A percentile compares a stretch with the other conserved stretches of the same genome.
Evolutionary conservation across 2,329 filamentous ascomycete genomes (phyloP).

Genomic region (Curvularia lunata): DNA sequence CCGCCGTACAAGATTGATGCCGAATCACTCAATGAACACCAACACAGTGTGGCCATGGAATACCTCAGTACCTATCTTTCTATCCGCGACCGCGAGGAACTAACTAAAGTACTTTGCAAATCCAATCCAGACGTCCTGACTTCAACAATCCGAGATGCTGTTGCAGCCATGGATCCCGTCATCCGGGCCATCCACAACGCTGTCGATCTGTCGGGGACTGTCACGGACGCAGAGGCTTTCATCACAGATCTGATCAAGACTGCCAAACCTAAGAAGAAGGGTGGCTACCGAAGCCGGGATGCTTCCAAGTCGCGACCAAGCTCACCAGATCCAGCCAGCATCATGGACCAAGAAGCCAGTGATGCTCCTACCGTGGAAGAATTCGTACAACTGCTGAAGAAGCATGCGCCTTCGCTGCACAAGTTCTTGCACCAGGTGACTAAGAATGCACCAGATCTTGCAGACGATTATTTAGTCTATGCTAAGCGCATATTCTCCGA

Average conservation of each 20-base stretch:
- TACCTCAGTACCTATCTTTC: slow-evolving; percentile 75
- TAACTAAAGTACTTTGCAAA: slow-evolving; percentile 70
- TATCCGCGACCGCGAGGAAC: slow-evolving; percentile 74
- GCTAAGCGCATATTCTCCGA: slow-evolving; percentile 63
- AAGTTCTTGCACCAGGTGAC: slow-evolving; percentile 74
- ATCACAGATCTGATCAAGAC: slow-evolving; percentile 72
- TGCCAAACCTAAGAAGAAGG: slow-evolving; percentile 49
- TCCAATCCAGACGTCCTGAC: slow-evolving; percentile 76
- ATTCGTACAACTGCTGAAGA: slow-evolving; percentile 70
- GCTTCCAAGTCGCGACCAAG: slow-evolving; percentile 29
- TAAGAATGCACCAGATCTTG: slow-evolving; percentile 70
- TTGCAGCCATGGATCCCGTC: slow-evolving; percentile 75
- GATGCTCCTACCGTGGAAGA: slow-evolving; percentile 69
- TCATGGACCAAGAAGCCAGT: slow-evolving; percentile 28
- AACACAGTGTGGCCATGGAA: slow-evolving; percentile 70
- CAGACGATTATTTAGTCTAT: slow-evolving; percentile 66
- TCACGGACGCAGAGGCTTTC: slow-evolving; percentile 71
- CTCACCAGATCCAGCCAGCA: slow-evolving; percentile 34
- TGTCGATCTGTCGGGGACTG: slow-evolving; percentile 72
- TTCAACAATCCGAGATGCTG: slow-evolving; percentile 66
- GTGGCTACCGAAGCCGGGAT: slow-evolving; percentile 31
- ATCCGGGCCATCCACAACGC: slow-evolving; percentile 74
- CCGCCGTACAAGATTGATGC: slow-evolving; percentile 51
- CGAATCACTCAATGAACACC: slow-evolving; percentile 60
- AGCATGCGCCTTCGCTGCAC: slow-evolving; percentile 69